Base-by-base conservation (phyloP, 2,329 filamentous ascomycete genomes). In the Penicillium sp. region DNA sequence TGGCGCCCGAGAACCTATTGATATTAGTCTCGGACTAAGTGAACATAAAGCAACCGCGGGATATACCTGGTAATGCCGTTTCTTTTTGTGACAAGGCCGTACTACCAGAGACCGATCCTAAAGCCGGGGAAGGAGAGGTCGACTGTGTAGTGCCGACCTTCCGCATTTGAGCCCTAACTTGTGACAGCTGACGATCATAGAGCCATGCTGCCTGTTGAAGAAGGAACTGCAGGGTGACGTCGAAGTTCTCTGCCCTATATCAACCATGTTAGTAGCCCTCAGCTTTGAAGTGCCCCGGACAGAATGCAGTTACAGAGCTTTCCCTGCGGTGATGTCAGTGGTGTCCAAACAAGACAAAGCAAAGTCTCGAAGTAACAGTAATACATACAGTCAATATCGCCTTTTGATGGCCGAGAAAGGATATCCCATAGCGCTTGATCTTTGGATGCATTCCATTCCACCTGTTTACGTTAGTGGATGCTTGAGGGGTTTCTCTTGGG, bases 141-240 rank as follows among this genome's bases (percentile, higher is more conserved):
- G 77, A 77, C 29, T 77, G 73, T 9, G 72, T 73, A 33, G 68
- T 74, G 39, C 71, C 75, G 9, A 79, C 76, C 59, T 88, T 94
- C 60, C 90, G 86, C 79, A 97, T 91, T 76, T 97, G 92, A 21
- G 90, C 92, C 64, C 91, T 86, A 47, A 97, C 90, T 72, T 97
- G 91, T 0, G 90, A 90, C 29, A 95, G 84, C 76, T 97, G 91
- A 50, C 90, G 84, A 72, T 97, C 92, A 70, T 94, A 96, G 6
- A 97, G 84, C 84, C 92, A 96, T 73, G 91, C 92, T 61, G 92
- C 92, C 75, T 99, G 92, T 71, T 96, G 91, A 16, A 97, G 84
- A 33, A 99, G 82, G 69, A 97, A 97, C 40, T 91, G 84, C 57
- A 95, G 85, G 27, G 90, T 88, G 21, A 97, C 93, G 61, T 92